A percentile compares a stretch with the other conserved stretches of the same genome.
Evolutionary conservation across 83 land plant species (phyloP).

Genomic region (Picea mariana): DNA sequence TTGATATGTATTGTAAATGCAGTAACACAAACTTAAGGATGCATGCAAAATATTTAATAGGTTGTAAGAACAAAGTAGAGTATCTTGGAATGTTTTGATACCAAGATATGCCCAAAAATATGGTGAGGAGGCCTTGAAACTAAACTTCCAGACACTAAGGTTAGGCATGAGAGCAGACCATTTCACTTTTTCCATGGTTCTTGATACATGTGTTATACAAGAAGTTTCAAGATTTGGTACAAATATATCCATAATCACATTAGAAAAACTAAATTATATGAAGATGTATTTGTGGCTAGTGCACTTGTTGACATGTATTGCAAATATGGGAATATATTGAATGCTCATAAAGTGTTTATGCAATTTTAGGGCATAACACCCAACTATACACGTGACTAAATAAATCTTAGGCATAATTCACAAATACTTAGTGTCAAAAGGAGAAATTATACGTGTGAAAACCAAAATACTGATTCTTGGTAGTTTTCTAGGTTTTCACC

Average conservation of each 20-base stretch:
- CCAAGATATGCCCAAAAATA: conserved; percentile 42
- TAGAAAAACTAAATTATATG: conserved; percentile 23
- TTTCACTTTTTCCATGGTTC: conserved; percentile 52
- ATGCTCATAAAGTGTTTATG: conserved; percentile 31
- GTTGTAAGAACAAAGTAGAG: conserved; percentile 36
- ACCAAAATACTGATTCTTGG: neutral
- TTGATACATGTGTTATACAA: conserved; percentile 57
- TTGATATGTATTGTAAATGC: conserved; percentile 18
- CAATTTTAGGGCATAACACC: no score
- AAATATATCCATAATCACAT: conserved; percentile 49
- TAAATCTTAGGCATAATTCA: no score
- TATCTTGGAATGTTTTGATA: conserved; percentile 56
- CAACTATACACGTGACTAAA: no score
- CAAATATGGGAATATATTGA: conserved; percentile 55
- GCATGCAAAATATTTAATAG: conserved; percentile 38
- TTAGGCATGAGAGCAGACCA: conserved; percentile 35
- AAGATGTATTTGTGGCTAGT: conserved; percentile 47
- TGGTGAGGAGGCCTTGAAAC: conserved; percentile 40
- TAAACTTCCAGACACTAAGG: conserved; percentile 48
- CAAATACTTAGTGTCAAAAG: neutral
- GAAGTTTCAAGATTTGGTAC: conserved; percentile 51
- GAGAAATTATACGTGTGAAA: neutral
- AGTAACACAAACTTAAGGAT: conserved; percentile 22
- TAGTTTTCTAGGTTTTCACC: neutral
- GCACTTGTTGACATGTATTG: conserved; percentile 72